Evolutionary conservation across 805 yeast genomes (phyloP).

Genomic region (Candida saitoana): DNA sequence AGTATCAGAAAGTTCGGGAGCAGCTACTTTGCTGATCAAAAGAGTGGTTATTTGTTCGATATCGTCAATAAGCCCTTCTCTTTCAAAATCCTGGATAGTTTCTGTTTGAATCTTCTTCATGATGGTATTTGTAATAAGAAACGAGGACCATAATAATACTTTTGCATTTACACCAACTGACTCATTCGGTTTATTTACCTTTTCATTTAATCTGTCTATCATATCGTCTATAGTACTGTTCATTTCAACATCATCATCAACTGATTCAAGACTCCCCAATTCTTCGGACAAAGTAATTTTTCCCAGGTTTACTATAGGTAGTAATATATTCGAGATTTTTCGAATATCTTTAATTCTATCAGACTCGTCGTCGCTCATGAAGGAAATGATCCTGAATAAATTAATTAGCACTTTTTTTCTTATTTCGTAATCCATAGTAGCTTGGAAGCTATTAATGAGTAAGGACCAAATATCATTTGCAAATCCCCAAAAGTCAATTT

Average conservation of each 20-base stretch:
- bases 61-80: constrained; percentile 70
- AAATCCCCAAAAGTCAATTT: constrained; percentile 31
- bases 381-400: constrained; percentile 46
- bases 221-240: constrained; percentile 6
- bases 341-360: constrained; percentile 28
- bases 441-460: constrained; percentile 61
- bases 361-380: constrained; percentile 26
- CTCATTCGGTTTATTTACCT: constrained; percentile 4
- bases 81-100: constrained; percentile 49
- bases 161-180: constrained; percentile 25
- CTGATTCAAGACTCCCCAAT: constrained; percentile 10
- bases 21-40: constrained; percentile 12
- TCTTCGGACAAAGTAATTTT: constrained; percentile 26
- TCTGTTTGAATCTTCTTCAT: constrained; percentile 40
- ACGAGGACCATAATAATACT: constrained; percentile 47
- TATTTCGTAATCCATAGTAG: constrained; percentile 65
- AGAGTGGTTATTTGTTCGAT: constrained; percentile 30
- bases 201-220: constrained; percentile 4
- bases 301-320: constrained; percentile 56
- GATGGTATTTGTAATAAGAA: constrained; percentile 45
- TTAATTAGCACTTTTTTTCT: constrained; percentile 55
- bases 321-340: constrained; percentile 45
- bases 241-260: constrained; percentile 10
- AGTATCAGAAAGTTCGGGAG: constrained; percentile 14
- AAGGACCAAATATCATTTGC: constrained; percentile 47